Evolutionary conservation across 2,329 filamentous ascomycete genomes (phyloP), one percentile per base, ranked within the genome.

Genomic region (Clathrospora elynae): DNA sequence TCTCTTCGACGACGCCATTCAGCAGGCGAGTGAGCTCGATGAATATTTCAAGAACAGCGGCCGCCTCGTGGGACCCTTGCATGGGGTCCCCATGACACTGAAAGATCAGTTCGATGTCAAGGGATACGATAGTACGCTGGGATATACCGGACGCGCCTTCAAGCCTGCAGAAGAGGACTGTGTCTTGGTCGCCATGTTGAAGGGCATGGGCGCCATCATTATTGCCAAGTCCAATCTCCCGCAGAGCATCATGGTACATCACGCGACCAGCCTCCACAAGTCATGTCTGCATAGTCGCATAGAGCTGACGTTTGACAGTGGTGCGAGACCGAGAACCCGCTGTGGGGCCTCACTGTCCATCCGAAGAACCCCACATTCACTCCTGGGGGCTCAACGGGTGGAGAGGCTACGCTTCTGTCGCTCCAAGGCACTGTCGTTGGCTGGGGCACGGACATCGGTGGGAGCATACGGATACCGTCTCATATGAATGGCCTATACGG

Each of bases 61-160:
- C 16, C 68, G 62, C 38, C 64, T 74, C 12, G 58, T 75, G 17
- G 75, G 75, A n/a, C 70, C 73, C 14, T 59, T 78, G 7, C 75
- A 78, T 51, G 75, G 75, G 5, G 59, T 78, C 4, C 75, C 74
- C 24, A 70, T 78, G 51, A 74, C 71, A 16, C 49, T 77, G 18
- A 78, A 77, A 44, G 75, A 78, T 46, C 75, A 77, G 40, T 77
- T 77, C 55, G 73, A 77, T 40, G 70, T 77, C 45, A 61, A 70
- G 37, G 73, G 69, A n/a, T 71, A 74, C 19, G 74, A 76, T 38
- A 76, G 72, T 22, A 67, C 66, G 1, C 70, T 85, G 74, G 83
- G 82, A 9, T 86, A 85, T 56, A 73, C 85, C 16, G 81, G 82
- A n/a, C 83, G 82, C 76, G 78, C 78, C 0, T 77, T 78, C 39